Evolutionary conservation across 176 grass and related monocot species (phyloP).

Genomic region (Puccinellia tenuiflora): DNA sequence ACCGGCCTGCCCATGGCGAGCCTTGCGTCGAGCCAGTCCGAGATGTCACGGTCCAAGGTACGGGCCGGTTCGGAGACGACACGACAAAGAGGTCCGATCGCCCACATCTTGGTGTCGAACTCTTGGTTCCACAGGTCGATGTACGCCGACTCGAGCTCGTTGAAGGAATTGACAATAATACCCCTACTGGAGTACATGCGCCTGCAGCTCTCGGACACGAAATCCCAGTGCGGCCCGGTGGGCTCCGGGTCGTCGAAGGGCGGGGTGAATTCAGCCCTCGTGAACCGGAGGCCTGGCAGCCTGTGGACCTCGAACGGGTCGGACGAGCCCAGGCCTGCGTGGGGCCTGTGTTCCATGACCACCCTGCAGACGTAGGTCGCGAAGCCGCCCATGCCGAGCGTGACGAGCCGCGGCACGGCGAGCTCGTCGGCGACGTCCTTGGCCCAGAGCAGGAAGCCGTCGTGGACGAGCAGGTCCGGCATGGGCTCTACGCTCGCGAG

Average conservation of each 20-base stretch:
- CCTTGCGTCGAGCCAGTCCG: conserved; percentile 37
- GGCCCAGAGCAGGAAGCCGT: conserved; percentile 49
- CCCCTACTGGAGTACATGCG: neutral
- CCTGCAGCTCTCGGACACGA: neutral
- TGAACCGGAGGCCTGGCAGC: conserved; percentile 22
- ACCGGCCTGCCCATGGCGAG: conserved; percentile 34
- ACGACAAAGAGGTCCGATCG: conserved; percentile 45
- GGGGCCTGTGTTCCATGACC: neutral
- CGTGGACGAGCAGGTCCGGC: conserved; percentile 44
- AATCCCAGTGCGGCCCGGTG: conserved; percentile 30
- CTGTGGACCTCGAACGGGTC: conserved; percentile 34
- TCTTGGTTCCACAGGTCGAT: conserved; percentile 12
- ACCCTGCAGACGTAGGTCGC: neutral
- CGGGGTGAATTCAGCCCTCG: conserved; percentile 19
- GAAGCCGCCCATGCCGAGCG: conserved; percentile 34
- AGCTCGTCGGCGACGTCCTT: conserved; percentile 26
- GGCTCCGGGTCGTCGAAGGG: conserved; percentile 49
- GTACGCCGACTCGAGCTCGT: conserved; percentile 39
- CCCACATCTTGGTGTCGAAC: neutral
- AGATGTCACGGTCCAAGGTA: neutral
- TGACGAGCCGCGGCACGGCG: conserved; percentile 25
- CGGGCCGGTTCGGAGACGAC: neutral
- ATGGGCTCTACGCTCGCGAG: neutral
- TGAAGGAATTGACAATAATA: conserved; percentile 44
- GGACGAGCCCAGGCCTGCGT: conserved; percentile 20